phyloP scores from a whole-genome alignment of 441 rosid species.

The Brassica hybrid region DNA sequence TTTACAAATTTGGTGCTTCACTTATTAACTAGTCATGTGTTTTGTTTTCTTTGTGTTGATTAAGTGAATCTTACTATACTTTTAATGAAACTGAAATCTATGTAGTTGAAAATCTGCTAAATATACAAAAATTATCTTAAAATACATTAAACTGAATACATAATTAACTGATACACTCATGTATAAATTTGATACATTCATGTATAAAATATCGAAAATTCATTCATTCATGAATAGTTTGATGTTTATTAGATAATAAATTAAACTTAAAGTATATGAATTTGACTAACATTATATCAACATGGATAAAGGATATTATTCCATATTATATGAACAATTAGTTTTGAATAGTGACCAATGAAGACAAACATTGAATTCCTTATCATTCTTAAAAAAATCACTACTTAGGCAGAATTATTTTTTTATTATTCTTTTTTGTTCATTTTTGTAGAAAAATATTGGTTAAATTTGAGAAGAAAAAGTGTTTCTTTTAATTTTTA shows the following conservation, averaged over 20 bases:
- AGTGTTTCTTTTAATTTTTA: too few species aligned
- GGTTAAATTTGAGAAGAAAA: too few species aligned
- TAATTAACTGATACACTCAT: background rate
- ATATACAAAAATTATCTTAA: background rate
- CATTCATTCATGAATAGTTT: background rate
- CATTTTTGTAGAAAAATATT: too few species aligned
- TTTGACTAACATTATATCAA: background rate
- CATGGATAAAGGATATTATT: background rate
- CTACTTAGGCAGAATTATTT: too few species aligned
- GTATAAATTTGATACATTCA: background rate
- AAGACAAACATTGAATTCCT: too few species aligned
- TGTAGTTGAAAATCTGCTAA: background rate
- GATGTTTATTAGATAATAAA: background rate
- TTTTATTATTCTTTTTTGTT: too few species aligned
- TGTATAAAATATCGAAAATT: background rate
- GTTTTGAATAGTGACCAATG: background rate
- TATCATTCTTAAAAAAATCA: too few species aligned
- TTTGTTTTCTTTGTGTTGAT: background rate
- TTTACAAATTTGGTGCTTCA: constrained; percentile 6
- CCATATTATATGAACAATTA: background rate
- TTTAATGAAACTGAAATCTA: background rate
- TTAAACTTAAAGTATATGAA: background rate
- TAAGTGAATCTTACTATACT: constrained; percentile 22
- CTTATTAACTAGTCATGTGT: background rate
- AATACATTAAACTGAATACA: constrained; percentile 1